phyloP scores from a whole-genome alignment of 768 basidiomycete species.

The Rhizopogon sp. region DNA sequence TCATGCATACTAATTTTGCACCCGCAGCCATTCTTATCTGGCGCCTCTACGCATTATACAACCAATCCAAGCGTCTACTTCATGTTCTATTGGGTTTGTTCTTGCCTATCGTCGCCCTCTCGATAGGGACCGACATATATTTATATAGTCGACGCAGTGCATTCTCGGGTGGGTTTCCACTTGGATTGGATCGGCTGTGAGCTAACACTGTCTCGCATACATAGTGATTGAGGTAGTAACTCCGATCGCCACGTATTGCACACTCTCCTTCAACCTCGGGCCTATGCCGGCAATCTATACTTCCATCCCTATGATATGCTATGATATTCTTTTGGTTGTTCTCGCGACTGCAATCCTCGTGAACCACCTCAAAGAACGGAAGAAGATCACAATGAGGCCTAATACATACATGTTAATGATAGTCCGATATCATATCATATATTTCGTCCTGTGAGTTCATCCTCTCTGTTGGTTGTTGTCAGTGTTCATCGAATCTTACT shows the following conservation, averaged over 20 bases:
- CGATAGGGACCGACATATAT: background rate
- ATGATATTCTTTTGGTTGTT: background rate
- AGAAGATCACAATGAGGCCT: background rate
- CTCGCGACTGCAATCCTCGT: background rate
- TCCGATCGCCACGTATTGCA: background rate
- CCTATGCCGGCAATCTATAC: background rate
- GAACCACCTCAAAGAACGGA: background rate
- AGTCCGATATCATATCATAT: background rate
- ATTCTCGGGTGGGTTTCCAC: background rate
- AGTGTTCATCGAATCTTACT: background rate
- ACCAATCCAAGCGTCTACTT: background rate
- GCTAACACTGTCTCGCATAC: background rate
- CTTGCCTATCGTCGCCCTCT: background rate
- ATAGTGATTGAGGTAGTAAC: background rate
- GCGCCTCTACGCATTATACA: background rate
- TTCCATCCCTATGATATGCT: background rate
- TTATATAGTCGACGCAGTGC: background rate
- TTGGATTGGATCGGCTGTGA: background rate
- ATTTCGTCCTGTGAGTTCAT: background rate
- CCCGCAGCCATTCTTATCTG: background rate
- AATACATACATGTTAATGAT: background rate
- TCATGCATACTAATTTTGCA: too few relatives aligned
- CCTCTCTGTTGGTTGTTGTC: background rate
- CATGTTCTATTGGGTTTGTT: background rate
- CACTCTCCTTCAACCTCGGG: background rate